A percentile compares a stretch with the other conserved stretches of the same genome.
Evolutionary conservation across 176 grass and related monocot species (phyloP).

Genomic region (Elaeis guineensis): DNA sequence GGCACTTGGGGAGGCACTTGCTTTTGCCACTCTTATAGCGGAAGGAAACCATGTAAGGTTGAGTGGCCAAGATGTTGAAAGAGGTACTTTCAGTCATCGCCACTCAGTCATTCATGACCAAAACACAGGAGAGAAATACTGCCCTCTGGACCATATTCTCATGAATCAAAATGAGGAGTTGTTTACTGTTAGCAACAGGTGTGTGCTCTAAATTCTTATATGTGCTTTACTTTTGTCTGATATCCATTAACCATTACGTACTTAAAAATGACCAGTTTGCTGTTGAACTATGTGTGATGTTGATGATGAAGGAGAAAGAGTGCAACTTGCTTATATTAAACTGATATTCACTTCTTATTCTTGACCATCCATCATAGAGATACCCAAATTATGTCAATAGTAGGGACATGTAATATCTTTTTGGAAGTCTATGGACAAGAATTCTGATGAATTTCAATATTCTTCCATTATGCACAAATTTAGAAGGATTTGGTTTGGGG

Average conservation of each 20-base stretch:
- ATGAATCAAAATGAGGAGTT: conserved; percentile 62
- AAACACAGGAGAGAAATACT: conserved; percentile 64
- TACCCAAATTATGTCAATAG: no score
- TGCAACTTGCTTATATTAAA: no score
- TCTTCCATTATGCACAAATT: no score
- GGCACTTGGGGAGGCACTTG: conserved; percentile 86
- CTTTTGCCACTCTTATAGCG: conserved; percentile 82
- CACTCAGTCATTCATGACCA: conserved; percentile 88
- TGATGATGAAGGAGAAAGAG: no score
- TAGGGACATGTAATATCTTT: no score
- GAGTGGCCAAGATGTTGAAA: conserved; percentile 95
- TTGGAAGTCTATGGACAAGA: no score
- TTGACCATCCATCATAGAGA: no score
- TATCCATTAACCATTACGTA: not conserved
- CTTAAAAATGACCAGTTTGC: no score
- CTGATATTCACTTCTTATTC: no score
- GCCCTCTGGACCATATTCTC: conserved; percentile 54
- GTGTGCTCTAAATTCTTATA: not conserved
- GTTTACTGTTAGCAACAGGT: conserved; percentile 96
- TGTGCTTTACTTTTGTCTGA: conserved; percentile 13
- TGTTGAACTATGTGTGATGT: no score
- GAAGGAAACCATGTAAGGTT: conserved; percentile 96
- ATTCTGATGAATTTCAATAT: no score
- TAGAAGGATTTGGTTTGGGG: no score
- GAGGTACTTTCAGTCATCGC: conserved; percentile 93